These are phyloP conservation scores for Metschnikowia picachoensis DNA, from an alignment of 805 yeast species.

Conservation along the genomic window DNA sequence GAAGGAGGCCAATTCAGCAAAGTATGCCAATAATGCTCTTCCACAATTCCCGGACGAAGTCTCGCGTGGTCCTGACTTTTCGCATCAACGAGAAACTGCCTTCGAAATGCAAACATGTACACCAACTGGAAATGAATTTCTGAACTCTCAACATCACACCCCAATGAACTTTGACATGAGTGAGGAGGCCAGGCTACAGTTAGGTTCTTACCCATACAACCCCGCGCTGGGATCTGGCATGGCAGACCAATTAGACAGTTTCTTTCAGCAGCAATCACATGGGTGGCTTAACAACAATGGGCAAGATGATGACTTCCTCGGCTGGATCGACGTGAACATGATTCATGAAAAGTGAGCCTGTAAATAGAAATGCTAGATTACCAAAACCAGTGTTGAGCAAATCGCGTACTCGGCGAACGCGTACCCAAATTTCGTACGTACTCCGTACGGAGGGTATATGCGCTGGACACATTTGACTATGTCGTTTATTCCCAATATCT, in stretches of 20 bases:
- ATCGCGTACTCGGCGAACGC: too few species aligned
- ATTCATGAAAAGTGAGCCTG: conserved; percentile 12
- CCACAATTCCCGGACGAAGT: neutral
- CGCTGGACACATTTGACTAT: too few species aligned
- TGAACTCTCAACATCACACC: neutral
- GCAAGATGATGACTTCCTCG: conserved; percentile 79
- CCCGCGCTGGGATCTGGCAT: conserved; percentile 15
- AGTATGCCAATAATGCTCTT: neutral
- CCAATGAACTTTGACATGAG: conserved; percentile 4
- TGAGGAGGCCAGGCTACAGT: conserved; percentile 7
- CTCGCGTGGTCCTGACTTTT: neutral
- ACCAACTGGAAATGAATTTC: neutral
- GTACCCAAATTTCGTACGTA: too few species aligned
- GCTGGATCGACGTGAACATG: conserved; percentile 83
- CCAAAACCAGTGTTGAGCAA: too few species aligned
- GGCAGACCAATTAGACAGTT: conserved; percentile 46
- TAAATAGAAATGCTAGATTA: neutral
- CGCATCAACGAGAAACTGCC: conserved; percentile 1
- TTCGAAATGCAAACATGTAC: conserved; percentile 1
- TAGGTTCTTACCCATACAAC: conserved; percentile 8
- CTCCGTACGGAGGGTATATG: too few species aligned
- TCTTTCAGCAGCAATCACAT: conserved; percentile 76
- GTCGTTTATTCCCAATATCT: too few species aligned
- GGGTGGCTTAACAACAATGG: conserved; percentile 74
- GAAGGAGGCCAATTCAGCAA: conserved; percentile 9